These are phyloP conservation scores for Astraeus odoratus DNA, from an alignment of 768 basidiomycete species.

Conservation along the genomic window DNA sequence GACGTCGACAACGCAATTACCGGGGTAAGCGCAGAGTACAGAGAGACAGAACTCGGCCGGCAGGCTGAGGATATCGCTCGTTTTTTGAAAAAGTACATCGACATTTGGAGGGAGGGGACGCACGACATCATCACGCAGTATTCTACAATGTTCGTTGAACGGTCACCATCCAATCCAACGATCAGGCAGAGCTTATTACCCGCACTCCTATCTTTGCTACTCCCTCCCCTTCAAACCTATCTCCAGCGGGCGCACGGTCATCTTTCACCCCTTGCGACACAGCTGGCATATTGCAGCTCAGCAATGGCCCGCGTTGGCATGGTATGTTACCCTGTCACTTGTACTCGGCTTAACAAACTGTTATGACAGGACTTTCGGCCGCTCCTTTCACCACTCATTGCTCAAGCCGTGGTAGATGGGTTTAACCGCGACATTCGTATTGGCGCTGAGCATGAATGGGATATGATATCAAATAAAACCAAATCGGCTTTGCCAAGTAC, in stretches of 20 bases:
- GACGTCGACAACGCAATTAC: slow-evolving; percentile 9
- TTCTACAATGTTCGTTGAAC: slow-evolving; percentile 82
- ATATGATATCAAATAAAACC: slow-evolving; percentile 3
- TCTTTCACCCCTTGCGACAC: slow-evolving; percentile 83
- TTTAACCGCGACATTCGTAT: slow-evolving; percentile 39
- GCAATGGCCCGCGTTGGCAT: slow-evolving; percentile 90
- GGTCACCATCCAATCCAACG: slow-evolving; percentile 28
- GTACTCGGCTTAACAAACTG: background rate
- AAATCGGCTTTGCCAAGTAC: slow-evolving; percentile 35
- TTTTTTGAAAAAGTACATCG: slow-evolving; percentile 82
- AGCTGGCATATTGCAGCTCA: slow-evolving; percentile 87
- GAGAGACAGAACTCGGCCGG: slow-evolving; percentile 44
- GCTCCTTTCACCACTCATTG: slow-evolving; percentile 60
- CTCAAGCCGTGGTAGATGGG: slow-evolving; percentile 50
- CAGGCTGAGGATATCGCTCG: slow-evolving; percentile 67
- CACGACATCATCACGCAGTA: slow-evolving; percentile 91
- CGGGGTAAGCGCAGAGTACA: slow-evolving; percentile 20
- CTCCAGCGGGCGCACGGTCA: slow-evolving; percentile 55
- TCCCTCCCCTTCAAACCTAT: slow-evolving; percentile 55
- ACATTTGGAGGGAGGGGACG: slow-evolving; percentile 86
- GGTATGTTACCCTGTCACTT: slow-evolving; percentile 26
- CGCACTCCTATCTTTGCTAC: slow-evolving; percentile 41
- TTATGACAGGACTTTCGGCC: slow-evolving; percentile 54
- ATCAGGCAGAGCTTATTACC: slow-evolving; percentile 25
- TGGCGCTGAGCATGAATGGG: slow-evolving; percentile 32